Conservation (phyloP, 192 early-diverging fungal genomes). For the Coemansia nantahalensis region DNA sequence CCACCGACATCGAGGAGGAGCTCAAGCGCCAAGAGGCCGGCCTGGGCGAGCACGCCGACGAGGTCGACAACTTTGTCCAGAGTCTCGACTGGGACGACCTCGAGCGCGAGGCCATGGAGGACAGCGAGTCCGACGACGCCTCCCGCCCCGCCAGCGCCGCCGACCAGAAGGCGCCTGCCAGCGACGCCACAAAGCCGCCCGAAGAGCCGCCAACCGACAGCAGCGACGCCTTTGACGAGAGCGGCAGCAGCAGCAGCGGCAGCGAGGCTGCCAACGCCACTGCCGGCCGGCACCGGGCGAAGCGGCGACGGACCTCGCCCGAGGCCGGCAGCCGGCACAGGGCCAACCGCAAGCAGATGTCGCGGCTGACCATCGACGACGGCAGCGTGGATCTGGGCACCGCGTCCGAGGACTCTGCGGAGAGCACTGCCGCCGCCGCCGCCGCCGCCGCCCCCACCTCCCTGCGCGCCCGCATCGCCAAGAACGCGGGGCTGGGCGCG, state of each 20-base stretch:
- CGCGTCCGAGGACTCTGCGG: slow-evolving; percentile 13
- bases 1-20: slow-evolving; percentile 49
- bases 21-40: slow-evolving; percentile 52
- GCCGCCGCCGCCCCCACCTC: neutral
- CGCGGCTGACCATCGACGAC: slow-evolving; percentile 21
- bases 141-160: neutral
- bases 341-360: slow-evolving; percentile 7
- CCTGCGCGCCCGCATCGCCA: slow-evolving; percentile 9
- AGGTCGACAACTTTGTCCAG: slow-evolving; percentile 57
- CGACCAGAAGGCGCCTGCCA: neutral
- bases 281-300: slow-evolving; percentile 24
- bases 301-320: slow-evolving; percentile 19
- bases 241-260: slow-evolving; percentile 21
- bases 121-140: slow-evolving; percentile 42
- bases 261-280: slow-evolving; percentile 37
- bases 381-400: slow-evolving; percentile 35
- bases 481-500: slow-evolving; percentile 6
- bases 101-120: slow-evolving; percentile 55
- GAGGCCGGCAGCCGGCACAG: neutral
- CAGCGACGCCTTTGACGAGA: slow-evolving; percentile 27
- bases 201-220: slow-evolving; percentile 11
- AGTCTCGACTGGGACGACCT: slow-evolving; percentile 56
- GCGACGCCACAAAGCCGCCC: slow-evolving; percentile 8
- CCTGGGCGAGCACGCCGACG: slow-evolving; percentile 51
- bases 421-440: neutral